Evolutionary conservation across 306 rosid genomes (phyloP).

Genomic region (Senna siamea): DNA sequence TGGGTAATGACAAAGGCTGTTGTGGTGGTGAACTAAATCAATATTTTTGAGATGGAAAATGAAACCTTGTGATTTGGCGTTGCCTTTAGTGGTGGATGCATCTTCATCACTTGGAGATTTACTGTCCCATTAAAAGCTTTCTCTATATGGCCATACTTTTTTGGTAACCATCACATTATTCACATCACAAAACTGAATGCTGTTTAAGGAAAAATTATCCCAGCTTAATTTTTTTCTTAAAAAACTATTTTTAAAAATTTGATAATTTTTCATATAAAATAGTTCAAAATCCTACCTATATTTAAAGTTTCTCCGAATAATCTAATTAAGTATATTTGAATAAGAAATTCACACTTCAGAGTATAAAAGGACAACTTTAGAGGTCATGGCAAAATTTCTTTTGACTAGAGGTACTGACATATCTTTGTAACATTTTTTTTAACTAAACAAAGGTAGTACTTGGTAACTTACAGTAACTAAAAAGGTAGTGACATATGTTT

Average conservation of each 20-base stretch:
- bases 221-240: too few species aligned
- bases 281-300: too few species aligned
- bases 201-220: background rate
- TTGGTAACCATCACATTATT: slow-evolving; percentile 9
- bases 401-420: background rate
- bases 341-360: background rate
- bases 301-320: too few species aligned
- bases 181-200: background rate
- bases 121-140: background rate
- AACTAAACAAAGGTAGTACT: too few species aligned
- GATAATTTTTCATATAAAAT: background rate
- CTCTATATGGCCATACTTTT: background rate
- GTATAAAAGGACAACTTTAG: background rate
- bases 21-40: background rate
- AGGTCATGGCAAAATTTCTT: background rate
- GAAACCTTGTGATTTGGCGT: background rate
- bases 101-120: background rate
- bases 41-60: background rate
- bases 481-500: too few species aligned
- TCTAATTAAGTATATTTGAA: too few species aligned
- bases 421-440: too few species aligned
- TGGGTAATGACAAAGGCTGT: too few species aligned
- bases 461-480: too few species aligned
- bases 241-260: too few species aligned
- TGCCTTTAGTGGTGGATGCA: background rate